Percentiles rank a stretch among this genome's conserved stretches.
Conservation (phyloP, 2,329 filamentous ascomycete species). For the Pestalotiopsis sp. region DNA sequence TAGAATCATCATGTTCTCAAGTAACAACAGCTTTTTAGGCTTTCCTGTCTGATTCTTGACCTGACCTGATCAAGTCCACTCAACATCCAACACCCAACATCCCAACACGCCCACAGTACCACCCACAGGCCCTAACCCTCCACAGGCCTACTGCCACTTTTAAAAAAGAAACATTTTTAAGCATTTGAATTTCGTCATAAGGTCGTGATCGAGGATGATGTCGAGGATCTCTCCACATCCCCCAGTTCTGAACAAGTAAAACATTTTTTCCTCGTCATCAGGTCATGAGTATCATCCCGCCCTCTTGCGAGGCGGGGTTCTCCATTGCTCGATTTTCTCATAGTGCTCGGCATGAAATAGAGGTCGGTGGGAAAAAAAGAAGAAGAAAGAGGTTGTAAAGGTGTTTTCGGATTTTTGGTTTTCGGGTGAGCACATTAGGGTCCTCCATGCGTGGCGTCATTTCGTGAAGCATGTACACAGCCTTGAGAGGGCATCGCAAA, state of each 20-base stretch:
- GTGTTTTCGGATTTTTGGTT: slow-evolving; percentile 12
- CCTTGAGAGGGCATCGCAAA: slow-evolving; percentile 32
- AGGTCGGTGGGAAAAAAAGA: slow-evolving; percentile 6
- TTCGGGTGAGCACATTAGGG: slow-evolving; percentile 29
- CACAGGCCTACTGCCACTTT: slow-evolving; percentile 41
- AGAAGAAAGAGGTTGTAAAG: slow-evolving; percentile 8
- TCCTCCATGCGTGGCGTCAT: slow-evolving; percentile 36
- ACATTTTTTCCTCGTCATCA: slow-evolving; percentile 30
- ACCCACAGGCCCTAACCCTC: slow-evolving; percentile 17
- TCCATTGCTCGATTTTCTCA: slow-evolving; percentile 34
- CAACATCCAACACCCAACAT: slow-evolving; percentile 41
- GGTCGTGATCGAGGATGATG: slow-evolving; percentile 36
- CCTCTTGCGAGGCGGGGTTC: slow-evolving; percentile 34
- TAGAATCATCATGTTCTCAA: slow-evolving; percentile 37
- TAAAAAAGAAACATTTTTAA: slow-evolving; percentile 32
- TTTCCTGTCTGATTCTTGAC: slow-evolving; percentile 40
- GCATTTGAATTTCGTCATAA: slow-evolving; percentile 33
- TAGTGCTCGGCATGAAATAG: slow-evolving; percentile 30
- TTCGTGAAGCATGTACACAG: slow-evolving; percentile 38
- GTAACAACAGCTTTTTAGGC: slow-evolving; percentile 39
- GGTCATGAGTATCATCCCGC: slow-evolving; percentile 36
- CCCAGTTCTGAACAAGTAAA: slow-evolving; percentile 14
- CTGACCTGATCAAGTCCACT: slow-evolving; percentile 31
- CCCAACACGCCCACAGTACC: slow-evolving; percentile 32
- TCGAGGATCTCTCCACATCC: slow-evolving; percentile 23